These are phyloP conservation scores for Paradendryphiella salina DNA, from an alignment of 2,329 filamentous ascomycete species.

Conservation along the genomic window DNA sequence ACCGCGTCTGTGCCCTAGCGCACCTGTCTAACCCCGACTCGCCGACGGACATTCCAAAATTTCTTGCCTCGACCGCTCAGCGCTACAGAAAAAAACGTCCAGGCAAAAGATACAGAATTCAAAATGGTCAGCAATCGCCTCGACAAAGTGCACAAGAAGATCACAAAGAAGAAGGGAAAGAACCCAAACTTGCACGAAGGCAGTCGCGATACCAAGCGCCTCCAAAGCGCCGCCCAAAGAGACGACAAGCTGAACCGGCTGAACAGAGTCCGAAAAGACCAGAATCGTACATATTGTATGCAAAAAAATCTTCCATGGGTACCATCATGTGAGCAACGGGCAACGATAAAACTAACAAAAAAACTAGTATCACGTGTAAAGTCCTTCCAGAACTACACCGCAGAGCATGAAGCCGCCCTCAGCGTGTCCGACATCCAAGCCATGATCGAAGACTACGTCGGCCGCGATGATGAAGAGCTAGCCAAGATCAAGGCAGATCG, in stretches of 20 bases:
- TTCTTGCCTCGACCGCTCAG: constrained; percentile 17
- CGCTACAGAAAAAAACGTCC: constrained; percentile 11
- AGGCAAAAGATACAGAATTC: neutral
- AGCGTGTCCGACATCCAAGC: constrained; percentile 61
- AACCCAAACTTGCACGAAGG: constrained; percentile 80
- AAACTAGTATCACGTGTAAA: constrained; percentile 64
- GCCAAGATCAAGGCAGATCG: constrained; percentile 67
- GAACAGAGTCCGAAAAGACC: constrained; percentile 69
- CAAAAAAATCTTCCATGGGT: neutral
- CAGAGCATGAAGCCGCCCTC: constrained; percentile 53
- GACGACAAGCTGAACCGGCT: constrained; percentile 81
- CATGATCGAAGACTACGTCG: constrained; percentile 53
- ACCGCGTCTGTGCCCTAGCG: constrained; percentile 16
- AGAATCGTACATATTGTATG: constrained; percentile 73
- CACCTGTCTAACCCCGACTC: neutral
- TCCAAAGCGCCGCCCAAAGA: constrained; percentile 76
- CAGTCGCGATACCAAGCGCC: constrained; percentile 79
- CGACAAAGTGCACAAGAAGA: constrained; percentile 83
- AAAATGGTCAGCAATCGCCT: constrained; percentile 61
- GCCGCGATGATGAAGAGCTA: constrained; percentile 72
- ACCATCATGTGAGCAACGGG: neutral
- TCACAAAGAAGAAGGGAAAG: constrained; percentile 81
- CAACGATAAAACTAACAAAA: constrained; percentile 1
- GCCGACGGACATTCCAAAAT: constrained; percentile 32
- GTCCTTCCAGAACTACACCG: constrained; percentile 71